These are phyloP conservation scores for Litsea cubeba DNA, from an alignment of 164 flowering plant species.

Conservation along the genomic window DNA sequence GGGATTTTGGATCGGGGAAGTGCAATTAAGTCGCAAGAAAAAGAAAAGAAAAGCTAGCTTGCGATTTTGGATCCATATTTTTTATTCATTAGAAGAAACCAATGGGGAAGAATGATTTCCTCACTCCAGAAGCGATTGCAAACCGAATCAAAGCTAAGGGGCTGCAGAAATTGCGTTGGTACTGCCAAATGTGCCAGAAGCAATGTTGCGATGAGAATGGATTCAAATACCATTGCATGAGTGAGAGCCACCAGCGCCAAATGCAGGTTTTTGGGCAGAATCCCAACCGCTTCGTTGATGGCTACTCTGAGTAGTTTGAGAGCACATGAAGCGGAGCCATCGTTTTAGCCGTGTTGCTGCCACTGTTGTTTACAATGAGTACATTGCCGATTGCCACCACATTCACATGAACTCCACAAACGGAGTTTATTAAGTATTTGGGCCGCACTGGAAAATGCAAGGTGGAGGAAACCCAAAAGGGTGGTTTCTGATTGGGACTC, in stretches of 20 bases:
- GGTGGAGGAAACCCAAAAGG: constrained; percentile 88
- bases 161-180: constrained; percentile 82
- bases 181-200: constrained; percentile 95
- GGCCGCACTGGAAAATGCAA: constrained; percentile 79
- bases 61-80: no score
- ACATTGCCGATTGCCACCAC: constrained; percentile 73
- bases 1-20: no score
- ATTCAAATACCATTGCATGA: constrained; percentile 93
- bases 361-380: constrained; percentile 88
- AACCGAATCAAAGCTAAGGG: constrained; percentile 86
- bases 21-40: no score
- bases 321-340: constrained; percentile 76
- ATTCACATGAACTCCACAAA: constrained; percentile 87
- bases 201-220: constrained; percentile 93
- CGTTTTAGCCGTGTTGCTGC: constrained; percentile 83
- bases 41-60: no score
- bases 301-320: constrained; percentile 72
- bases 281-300: constrained; percentile 60
- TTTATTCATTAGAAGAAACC: background rate
- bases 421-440: constrained; percentile 76
- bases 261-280: constrained; percentile 54
- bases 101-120: constrained; percentile 91
- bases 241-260: constrained; percentile 88
- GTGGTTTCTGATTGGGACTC: constrained; percentile 90
- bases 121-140: constrained; percentile 86